A percentile compares a stretch with the other conserved stretches of the same genome.
These are phyloP conservation scores for Colletotrichum agaves DNA, from an alignment of 2,329 filamentous ascomycete genomes.

Conservation along the genomic window DNA sequence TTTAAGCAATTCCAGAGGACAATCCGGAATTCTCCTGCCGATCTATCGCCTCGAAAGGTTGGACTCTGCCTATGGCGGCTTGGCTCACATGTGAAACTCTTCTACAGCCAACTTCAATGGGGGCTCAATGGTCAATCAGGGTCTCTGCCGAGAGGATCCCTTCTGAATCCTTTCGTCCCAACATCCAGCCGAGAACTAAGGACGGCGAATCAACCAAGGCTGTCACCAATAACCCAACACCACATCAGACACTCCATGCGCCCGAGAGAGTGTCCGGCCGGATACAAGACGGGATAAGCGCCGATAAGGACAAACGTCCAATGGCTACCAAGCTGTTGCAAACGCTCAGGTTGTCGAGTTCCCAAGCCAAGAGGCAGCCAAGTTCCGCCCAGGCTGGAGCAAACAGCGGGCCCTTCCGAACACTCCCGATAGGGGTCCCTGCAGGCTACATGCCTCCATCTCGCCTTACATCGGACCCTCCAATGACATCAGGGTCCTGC, in stretches of 20 bases:
- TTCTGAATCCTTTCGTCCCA: not conserved
- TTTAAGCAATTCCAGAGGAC: not conserved
- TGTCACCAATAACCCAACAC: not conserved
- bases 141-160: not conserved
- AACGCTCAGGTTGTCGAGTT: slow-evolving; percentile 4
- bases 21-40: slow-evolving; percentile 34
- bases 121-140: slow-evolving; percentile 10
- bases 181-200: not conserved
- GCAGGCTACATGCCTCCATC: slow-evolving; percentile 36
- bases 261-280: not conserved
- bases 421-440: slow-evolving; percentile 37
- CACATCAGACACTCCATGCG: no score
- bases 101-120: slow-evolving; percentile 4
- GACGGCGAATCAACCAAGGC: not conserved
- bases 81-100: slow-evolving; percentile 36
- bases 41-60: slow-evolving; percentile 18
- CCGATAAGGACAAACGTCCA: slow-evolving; percentile 15
- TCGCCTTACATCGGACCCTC: slow-evolving; percentile 31
- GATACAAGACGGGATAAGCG: not conserved
- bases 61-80: slow-evolving; percentile 14
- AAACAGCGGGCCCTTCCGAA: slow-evolving; percentile 36
- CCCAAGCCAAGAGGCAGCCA: slow-evolving; percentile 12
- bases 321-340: slow-evolving; percentile 16
- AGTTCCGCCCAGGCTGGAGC: slow-evolving; percentile 14
- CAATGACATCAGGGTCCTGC: slow-evolving; percentile 33